A percentile compares a stretch with the other conserved stretches of the same genome.
These are phyloP conservation scores for Colletotrichum gigasporum DNA, from an alignment of 2,329 filamentous ascomycete genomes.

Conservation along the genomic window DNA sequence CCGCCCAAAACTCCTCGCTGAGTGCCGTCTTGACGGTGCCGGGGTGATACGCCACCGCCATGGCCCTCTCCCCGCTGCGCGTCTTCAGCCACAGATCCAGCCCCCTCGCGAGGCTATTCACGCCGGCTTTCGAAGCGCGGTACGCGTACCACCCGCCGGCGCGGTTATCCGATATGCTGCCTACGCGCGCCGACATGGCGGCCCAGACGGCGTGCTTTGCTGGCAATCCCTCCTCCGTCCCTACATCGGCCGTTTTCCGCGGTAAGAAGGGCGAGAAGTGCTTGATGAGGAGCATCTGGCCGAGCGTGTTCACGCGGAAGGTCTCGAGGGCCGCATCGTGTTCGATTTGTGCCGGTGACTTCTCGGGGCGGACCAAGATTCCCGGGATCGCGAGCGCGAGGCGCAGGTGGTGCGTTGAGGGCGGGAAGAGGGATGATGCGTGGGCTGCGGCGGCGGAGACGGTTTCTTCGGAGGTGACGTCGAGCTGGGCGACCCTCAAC, in stretches of 20 bases:
- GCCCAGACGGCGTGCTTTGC: constrained; percentile 70
- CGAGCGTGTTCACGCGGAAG: constrained; percentile 78
- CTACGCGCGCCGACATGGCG: constrained; percentile 82
- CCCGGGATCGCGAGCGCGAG: constrained; percentile 77
- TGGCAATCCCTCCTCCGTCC: neutral
- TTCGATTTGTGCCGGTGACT: constrained; percentile 72
- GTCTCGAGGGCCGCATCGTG: constrained; percentile 70
- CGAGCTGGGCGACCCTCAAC: constrained; percentile 50
- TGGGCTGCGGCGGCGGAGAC: constrained; percentile 64
- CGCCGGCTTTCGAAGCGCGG: constrained; percentile 77
- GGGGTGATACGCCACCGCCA: constrained; percentile 79
- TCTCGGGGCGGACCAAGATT: constrained; percentile 78
- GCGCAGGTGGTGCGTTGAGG: constrained; percentile 66
- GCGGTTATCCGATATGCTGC: constrained; percentile 76
- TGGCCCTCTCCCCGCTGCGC: constrained; percentile 67
- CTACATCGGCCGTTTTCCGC: constrained; percentile 50
- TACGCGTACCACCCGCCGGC: constrained; percentile 87
- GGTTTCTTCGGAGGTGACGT: constrained; percentile 68
- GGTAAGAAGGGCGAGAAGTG: constrained; percentile 78
- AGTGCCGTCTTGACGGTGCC: constrained; percentile 83
- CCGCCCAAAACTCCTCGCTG: constrained; percentile 76
- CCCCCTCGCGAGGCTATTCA: constrained; percentile 76
- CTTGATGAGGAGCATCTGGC: constrained; percentile 80
- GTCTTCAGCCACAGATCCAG: constrained; percentile 74
- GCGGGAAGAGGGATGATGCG: constrained; percentile 63